These are phyloP conservation scores for Prunus padus DNA, from an alignment of 306 rosid genomes.

Conservation along the genomic window DNA sequence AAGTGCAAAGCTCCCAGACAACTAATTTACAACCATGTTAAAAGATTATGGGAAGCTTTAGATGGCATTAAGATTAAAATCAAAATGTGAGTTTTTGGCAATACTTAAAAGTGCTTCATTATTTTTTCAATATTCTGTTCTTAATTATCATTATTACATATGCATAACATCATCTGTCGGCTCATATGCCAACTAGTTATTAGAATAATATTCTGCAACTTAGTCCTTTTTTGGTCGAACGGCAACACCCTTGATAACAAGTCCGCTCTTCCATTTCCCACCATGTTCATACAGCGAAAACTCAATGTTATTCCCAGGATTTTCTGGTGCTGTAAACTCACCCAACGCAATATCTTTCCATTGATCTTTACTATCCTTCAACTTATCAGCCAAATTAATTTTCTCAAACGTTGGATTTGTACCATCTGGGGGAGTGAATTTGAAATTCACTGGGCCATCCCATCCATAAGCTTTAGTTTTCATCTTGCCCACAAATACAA, in stretches of 20 bases:
- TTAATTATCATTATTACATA: not conserved
- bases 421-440: constrained; percentile 58
- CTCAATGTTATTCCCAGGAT: constrained; percentile 46
- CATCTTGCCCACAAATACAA: constrained; percentile 53
- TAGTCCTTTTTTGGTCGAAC: constrained; percentile 44
- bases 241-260: constrained; percentile 52
- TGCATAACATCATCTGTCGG: not conserved
- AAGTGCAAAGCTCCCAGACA: not conserved
- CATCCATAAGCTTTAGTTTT: constrained; percentile 53
- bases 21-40: no score
- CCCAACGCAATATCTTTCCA: constrained; percentile 66
- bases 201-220: not conserved
- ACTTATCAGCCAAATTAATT: constrained; percentile 26
- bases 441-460: constrained; percentile 59
- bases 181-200: not conserved
- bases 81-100: not conserved
- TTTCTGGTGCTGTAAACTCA: constrained; percentile 35
- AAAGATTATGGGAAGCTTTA: no score
- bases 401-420: no score
- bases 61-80: not conserved
- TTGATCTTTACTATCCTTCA: not conserved
- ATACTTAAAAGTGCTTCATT: no score
- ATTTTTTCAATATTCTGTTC: not conserved
- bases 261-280: constrained; percentile 70
- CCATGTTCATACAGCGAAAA: constrained; percentile 51